Conservation (phyloP, 1,139 yeast species). For the Saccharomycopsis hybrid region DNA sequence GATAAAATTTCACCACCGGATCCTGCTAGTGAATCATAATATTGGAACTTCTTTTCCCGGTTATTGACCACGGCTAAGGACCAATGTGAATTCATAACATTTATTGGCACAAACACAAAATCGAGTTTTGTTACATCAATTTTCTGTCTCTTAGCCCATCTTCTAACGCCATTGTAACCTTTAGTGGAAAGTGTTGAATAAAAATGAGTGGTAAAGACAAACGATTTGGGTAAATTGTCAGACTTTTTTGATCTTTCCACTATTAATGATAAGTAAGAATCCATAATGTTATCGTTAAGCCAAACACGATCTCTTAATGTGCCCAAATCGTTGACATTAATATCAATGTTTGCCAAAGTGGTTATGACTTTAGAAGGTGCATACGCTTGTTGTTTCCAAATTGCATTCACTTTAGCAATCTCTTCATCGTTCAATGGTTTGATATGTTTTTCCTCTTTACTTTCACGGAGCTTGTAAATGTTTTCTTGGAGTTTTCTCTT, state of each 20-base stretch:
- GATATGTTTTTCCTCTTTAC: constrained; percentile 26
- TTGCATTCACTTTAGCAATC: constrained; percentile 31
- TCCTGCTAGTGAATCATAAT: constrained; percentile 71
- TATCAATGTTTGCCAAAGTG: constrained; percentile 48
- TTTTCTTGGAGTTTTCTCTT: constrained; percentile 34
- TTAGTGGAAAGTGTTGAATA: constrained; percentile 60
- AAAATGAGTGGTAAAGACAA: constrained; percentile 84
- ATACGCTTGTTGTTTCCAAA: constrained; percentile 34
- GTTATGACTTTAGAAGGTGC: constrained; percentile 34
- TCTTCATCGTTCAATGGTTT: constrained; percentile 29
- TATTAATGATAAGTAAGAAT: constrained; percentile 64
- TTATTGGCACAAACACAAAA: constrained; percentile 74
- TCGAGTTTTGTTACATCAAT: constrained; percentile 59
- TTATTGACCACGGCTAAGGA: constrained; percentile 79
- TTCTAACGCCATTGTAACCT: constrained; percentile 76
- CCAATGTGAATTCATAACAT: constrained; percentile 85
- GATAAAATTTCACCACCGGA: constrained; percentile 52
- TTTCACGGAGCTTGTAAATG: constrained; percentile 31
- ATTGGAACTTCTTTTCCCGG: constrained; percentile 48
- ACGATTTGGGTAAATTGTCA: constrained; percentile 35
- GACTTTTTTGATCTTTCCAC: constrained; percentile 34
- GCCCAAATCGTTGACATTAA: constrained; percentile 57
- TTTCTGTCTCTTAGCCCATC: constrained; percentile 88
- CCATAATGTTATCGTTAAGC: constrained; percentile 90
- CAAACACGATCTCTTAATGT: constrained; percentile 70